Evolutionary conservation across 2,329 filamentous ascomycete genomes (phyloP), one percentile per base, ranked within the genome.

Genomic region (Orbilia oligospora): DNA sequence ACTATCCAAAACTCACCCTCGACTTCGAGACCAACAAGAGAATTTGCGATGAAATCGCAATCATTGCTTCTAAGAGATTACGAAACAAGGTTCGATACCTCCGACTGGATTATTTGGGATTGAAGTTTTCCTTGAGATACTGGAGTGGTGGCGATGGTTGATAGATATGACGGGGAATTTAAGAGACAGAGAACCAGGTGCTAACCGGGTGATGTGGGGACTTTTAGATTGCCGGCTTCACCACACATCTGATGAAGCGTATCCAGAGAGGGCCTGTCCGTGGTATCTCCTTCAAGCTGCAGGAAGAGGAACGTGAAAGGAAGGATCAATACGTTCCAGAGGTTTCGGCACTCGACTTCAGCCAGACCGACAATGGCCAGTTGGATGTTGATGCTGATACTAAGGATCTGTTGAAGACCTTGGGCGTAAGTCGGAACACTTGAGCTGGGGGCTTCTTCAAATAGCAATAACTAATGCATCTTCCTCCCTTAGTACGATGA

Each of bases 21-120:
- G 96, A 99, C 90, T 99, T 99, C 89, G 96, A 99, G 92, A 97
- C 93, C 91, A 97, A 97, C 92, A 97, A 97, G 93, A 90, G 94
- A 85, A 97, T 98, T 85, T 98, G 96, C 89, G 96, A 98, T 94
- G 96, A 99, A 89, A 96, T 99, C 84, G 96, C 96, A 85, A 97
- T 99, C 87, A 99, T 99, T 86, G 93, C 96, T 84, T 97, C 92
- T 84, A 99, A 99, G 93, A 92, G 97, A 86, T 92, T 99, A 85
- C 92, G 96, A 89, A 99, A 99, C 92, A 99, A 99, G 93, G 93
- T 97, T 83, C 70, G 70, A 80, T 72, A 61, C 30, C 41, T 44
- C 58, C 56, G 38, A 46, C 24, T 49, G 38, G 18, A 51, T 46
- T 14, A 69, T 56, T 46, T 58, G 27, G 27, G 12, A 18, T 10